Base-by-base conservation (phyloP, 2,329 filamentous ascomycete genomes). In the Alternaria infectoria region DNA sequence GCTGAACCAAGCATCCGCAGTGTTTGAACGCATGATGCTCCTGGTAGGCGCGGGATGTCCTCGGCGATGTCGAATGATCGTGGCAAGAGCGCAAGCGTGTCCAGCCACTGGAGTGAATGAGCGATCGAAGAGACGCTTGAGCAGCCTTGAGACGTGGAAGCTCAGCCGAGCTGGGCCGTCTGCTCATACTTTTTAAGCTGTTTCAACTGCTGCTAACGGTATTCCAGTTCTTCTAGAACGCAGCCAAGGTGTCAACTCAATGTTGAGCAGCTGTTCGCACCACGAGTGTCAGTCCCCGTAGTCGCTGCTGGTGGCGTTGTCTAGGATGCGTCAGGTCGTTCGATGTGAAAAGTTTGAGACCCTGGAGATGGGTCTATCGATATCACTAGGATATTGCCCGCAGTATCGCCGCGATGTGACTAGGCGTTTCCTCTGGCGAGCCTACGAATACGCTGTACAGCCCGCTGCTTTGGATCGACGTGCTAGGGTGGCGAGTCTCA, bases 51-150 rank as follows among this genome's bases (percentile, higher is more conserved):
- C 25, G 54, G 26, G n/a, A 26, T 12, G 50, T 28, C 47, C 17
- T 44, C 45, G 19, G 32, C 59, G 46, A 58, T 28, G 17, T 32
- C 43, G 21, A 25, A 17, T 19, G 28, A 21, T 25, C 45, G 59
- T 54, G 59, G 47, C 54, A 61, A 59, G 21, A 36, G 55, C 32
- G 44, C 49, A 54, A 59, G 21, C 30, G 36, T 47, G 43, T 30
- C 28, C n/a, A 26, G 40, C 43, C 46, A 26, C 25, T 51, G 21
- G n/a, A 57, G 21, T 32, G 17, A 4, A 57, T 28, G 13, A 10
- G 32, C 30, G 30, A n/a, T n/a, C 44, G 12, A 23, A 46, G 12
- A 23, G 12, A 23, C 44, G 44, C 44, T 46, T 21, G 19, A 46
- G 23, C 28, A 36, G 13, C 36, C 49, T 52, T 32, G 49, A 52